Evolutionary conservation across 345 rosid species (phyloP), one percentile per base, ranked within the genome.

Genomic region (Luvunga scandens): DNA sequence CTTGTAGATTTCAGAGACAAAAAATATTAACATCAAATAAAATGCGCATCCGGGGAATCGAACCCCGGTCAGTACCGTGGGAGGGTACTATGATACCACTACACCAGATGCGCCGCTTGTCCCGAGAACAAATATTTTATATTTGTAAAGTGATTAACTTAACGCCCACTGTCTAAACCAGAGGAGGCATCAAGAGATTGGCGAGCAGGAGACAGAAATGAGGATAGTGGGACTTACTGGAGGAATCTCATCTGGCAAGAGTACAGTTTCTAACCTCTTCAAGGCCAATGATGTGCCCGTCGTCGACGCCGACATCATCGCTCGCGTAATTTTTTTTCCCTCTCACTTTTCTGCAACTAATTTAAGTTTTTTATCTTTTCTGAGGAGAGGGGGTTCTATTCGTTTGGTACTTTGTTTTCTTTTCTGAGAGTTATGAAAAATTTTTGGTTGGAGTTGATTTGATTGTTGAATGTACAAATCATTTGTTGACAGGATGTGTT

Each of bases 21-120:
- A 66, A 27, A 9, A 25, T 65, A 66, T 1, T 0, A 19, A 53
- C n/a, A 1, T 0, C 7, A 18, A 18, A 4, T 45, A 0, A 7
- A 12, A 0, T 91, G 92, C 94, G 92, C 93, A 91, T 90, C 93
- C 94, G 83, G 92, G 95, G 94, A 91, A 90, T 92, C 96, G 91
- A 92, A 90, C 98, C 92, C 92, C 82, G 91, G 93, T 90, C 92
- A 90, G 91, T 86, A 91, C 96, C 96, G 92, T 91, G 97, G 96
- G 97, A 91, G 98, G 97, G 97, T 91, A 89, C 93, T 88, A 91
- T 91, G 96, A 90, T 88, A 93, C 97, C 94, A 89, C 97, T 87
- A 92, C 97, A 94, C 94, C 77, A 89, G 89, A 90, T 91, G 97
- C 96, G 97, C 91, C 22, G 18, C 0, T 14, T 28, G 4, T 6